A percentile compares a stretch with the other conserved stretches of the same genome.
phyloP scores from a whole-genome alignment of 1,139 yeast genomes.

The Yamadazyma triangularis region DNA sequence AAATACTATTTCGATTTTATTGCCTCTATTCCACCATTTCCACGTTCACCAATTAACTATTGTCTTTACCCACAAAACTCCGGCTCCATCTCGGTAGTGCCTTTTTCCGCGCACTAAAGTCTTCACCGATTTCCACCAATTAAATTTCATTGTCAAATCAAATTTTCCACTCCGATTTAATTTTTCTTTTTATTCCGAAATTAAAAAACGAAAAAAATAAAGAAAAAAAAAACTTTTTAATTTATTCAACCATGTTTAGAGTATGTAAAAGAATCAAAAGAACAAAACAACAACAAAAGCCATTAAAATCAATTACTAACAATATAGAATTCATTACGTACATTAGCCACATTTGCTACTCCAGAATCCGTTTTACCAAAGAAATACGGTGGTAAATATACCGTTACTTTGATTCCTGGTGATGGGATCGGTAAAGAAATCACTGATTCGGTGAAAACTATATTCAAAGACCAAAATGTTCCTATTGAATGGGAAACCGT shows the following conservation, averaged over 20 bases:
- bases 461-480: slow-evolving; percentile 78
- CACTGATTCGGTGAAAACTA: slow-evolving; percentile 87
- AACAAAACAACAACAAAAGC: too few species aligned
- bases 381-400: slow-evolving; percentile 92
- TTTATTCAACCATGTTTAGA: slow-evolving; percentile 7
- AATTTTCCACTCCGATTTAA: slow-evolving; percentile 1
- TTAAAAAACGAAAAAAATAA: too few species aligned
- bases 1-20: too few species aligned
- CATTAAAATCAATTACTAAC: background rate
- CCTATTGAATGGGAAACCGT: slow-evolving; percentile 96
- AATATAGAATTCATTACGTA: background rate
- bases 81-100: slow-evolving; percentile 1
- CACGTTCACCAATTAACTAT: too few species aligned
- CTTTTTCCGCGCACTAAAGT: too few species aligned
- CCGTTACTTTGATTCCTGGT: slow-evolving; percentile 91
- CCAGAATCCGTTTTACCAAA: slow-evolving; percentile 72
- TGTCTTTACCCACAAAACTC: too few species aligned
- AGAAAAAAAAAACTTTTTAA: slow-evolving; percentile 3
- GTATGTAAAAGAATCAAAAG: slow-evolving; percentile 6
- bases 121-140: background rate
- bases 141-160: slow-evolving; percentile 2
- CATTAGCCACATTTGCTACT: slow-evolving; percentile 46
- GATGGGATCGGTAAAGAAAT: slow-evolving; percentile 98
- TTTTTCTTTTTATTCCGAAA: slow-evolving; percentile 6
- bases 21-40: too few species aligned